Percentiles rank a stretch among this genome's conserved stretches.
Evolutionary conservation across 805 yeast genomes (phyloP).

Genomic region (Monosporozyma aerobia): DNA sequence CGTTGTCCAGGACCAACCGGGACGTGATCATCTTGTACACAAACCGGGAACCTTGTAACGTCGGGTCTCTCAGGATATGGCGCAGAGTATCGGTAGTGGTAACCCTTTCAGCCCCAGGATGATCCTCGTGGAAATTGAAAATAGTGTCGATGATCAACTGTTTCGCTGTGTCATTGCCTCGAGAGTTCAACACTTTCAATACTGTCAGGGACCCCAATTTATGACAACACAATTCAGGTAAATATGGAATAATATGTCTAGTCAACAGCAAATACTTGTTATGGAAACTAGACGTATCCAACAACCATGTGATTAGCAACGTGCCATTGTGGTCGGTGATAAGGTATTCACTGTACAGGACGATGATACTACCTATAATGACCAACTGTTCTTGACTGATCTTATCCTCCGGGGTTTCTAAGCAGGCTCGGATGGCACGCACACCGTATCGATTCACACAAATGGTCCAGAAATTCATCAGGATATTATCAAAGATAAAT

Average conservation of each 20-base stretch:
- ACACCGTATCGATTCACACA: conserved; percentile 90
- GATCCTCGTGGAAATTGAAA: conserved; percentile 27
- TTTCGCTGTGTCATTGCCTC: conserved; percentile 53
- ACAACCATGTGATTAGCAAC: conserved; percentile 82
- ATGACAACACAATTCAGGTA: conserved; percentile 61
- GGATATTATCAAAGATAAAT: conserved; percentile 75
- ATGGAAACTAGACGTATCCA: conserved; percentile 69
- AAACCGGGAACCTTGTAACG: conserved; percentile 60
- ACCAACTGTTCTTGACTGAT: conserved; percentile 59
- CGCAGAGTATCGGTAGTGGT: conserved; percentile 30
- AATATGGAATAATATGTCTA: conserved; percentile 48
- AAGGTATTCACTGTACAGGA: conserved; percentile 66
- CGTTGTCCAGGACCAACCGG: conserved; percentile 53
- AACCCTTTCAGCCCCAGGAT: too few relatives aligned
- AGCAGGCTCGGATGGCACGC: conserved; percentile 84
- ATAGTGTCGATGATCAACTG: conserved; percentile 53
- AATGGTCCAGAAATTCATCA: conserved; percentile 68
- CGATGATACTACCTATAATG: conserved; percentile 66
- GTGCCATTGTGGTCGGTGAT: conserved; percentile 84
- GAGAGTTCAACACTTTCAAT: conserved; percentile 62
- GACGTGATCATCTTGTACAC: conserved; percentile 64
- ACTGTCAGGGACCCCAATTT: conserved; percentile 80
- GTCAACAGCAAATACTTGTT: conserved; percentile 60
- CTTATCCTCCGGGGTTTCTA: conserved; percentile 55
- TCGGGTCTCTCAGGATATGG: conserved; percentile 52